These are phyloP conservation scores for Pluteus cervinus DNA, from an alignment of 768 basidiomycete species.

Conservation along the genomic window DNA sequence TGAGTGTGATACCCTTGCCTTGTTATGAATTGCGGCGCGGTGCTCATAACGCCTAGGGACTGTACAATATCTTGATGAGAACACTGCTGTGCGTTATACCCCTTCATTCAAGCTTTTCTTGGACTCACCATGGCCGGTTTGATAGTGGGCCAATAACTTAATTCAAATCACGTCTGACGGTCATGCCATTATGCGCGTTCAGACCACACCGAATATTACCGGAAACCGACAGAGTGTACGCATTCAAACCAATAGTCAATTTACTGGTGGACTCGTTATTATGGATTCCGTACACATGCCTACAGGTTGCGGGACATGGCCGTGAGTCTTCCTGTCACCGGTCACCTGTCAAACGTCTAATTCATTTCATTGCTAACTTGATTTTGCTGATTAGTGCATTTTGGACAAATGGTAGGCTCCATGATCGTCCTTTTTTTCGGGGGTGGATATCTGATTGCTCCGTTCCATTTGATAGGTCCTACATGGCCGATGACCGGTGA, in stretches of 20 bases:
- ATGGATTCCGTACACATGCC: conserved; percentile 90
- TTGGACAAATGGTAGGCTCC: conserved; percentile 37
- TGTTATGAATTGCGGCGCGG: not conserved
- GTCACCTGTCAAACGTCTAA: not conserved
- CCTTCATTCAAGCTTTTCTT: conserved; percentile 5
- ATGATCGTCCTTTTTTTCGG: not conserved
- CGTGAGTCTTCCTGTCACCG: conserved; percentile 30
- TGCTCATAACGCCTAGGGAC: conserved; percentile 18
- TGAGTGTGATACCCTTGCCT: conserved; percentile 13
- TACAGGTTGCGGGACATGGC: conserved; percentile 86
- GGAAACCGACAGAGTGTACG: conserved; percentile 71
- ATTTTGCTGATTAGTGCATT: conserved; percentile 28
- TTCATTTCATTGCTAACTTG: not conserved
- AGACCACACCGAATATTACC: conserved; percentile 72
- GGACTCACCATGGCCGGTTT: conserved; percentile 3
- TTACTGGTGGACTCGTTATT: conserved; percentile 65
- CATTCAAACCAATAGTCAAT: conserved; percentile 57
- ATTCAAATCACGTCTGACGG: conserved; percentile 62
- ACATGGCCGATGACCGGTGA: conserved; percentile 66
- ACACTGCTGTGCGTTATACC: conserved; percentile 44
- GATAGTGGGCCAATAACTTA: conserved; percentile 51
- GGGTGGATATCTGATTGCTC: conserved; percentile 42
- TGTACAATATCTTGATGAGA: conserved; percentile 62
- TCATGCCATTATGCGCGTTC: conserved; percentile 83
- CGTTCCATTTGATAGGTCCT: conserved; percentile 37